These are phyloP conservation scores for Rhododendron mucronatum DNA, from an alignment of 148 eudicot genomes.

Conservation along the genomic window DNA sequence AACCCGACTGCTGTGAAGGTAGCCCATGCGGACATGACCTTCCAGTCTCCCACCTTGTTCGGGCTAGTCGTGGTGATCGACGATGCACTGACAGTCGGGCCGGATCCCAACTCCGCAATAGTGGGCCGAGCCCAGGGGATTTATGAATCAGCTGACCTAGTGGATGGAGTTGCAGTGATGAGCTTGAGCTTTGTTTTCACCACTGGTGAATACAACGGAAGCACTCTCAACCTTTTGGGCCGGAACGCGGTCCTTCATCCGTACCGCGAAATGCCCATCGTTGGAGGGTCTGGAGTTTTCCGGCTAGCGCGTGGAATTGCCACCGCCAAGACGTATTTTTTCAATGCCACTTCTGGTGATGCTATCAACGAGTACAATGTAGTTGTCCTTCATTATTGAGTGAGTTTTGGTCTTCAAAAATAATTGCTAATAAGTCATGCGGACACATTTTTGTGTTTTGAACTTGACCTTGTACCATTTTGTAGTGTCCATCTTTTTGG, in stretches of 20 bases:
- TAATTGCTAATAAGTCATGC: not conserved
- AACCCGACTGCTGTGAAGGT: constrained; percentile 14
- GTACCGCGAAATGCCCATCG: constrained; percentile 35
- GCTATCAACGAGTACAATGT: constrained; percentile 43
- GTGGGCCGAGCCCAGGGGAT: constrained; percentile 26
- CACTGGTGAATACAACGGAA: constrained; percentile 39
- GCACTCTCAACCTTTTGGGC: constrained; percentile 29
- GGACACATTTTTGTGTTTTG: not conserved
- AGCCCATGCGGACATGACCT: not conserved
- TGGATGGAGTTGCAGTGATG: constrained; percentile 16
- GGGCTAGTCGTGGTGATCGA: constrained; percentile 9
- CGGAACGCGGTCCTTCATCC: constrained; percentile 22
- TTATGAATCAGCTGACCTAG: constrained; percentile 10
- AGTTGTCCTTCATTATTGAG: constrained; percentile 24
- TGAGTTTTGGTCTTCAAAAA: not conserved
- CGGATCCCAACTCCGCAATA: constrained; percentile 11
- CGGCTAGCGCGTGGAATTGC: constrained; percentile 44
- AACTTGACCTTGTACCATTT: not conserved
- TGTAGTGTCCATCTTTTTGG: not conserved
- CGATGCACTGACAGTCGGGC: constrained; percentile 16
- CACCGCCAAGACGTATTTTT: constrained; percentile 22
- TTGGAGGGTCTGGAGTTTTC: constrained; percentile 44
- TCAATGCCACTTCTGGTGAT: constrained; percentile 21
- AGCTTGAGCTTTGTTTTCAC: constrained; percentile 20
- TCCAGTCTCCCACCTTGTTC: constrained; percentile 1